phyloP scores from a whole-genome alignment of 2,329 filamentous ascomycete species.

The Cucurbitaria berberidis region DNA sequence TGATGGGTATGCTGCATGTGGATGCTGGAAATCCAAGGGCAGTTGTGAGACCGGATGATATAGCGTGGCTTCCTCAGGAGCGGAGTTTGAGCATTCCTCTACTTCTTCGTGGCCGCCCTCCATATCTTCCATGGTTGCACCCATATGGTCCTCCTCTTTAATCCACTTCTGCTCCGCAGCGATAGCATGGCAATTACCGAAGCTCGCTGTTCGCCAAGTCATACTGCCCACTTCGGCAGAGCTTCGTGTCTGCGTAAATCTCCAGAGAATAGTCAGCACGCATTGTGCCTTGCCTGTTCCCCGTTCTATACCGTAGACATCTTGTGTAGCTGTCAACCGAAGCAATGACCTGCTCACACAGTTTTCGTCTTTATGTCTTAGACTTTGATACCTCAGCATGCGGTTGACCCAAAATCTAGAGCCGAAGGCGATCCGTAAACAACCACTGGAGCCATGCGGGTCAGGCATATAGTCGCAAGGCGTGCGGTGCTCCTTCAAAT shows the following conservation, averaged over 20 bases:
- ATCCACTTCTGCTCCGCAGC: constrained; percentile 18
- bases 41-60: constrained; percentile 20
- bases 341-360: constrained; percentile 41
- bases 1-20: constrained; percentile 10
- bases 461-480: constrained; percentile 27
- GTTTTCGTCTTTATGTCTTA: constrained; percentile 28
- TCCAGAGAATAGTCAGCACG: constrained; percentile 48
- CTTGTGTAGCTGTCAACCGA: constrained; percentile 51
- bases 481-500: constrained; percentile 29
- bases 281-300: constrained; percentile 31
- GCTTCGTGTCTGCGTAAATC: constrained; percentile 41
- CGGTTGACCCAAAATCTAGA: constrained; percentile 53
- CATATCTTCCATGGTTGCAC: constrained; percentile 13
- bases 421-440: constrained; percentile 48
- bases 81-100: constrained; percentile 1
- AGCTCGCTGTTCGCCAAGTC: constrained; percentile 44
- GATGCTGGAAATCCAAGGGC: constrained; percentile 19
- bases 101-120: constrained; percentile 3
- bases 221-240: constrained; percentile 38
- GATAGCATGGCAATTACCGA: constrained; percentile 10
- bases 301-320: constrained; percentile 47
- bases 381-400: constrained; percentile 37
- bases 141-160: constrained; percentile 16
- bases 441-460: constrained; percentile 20
- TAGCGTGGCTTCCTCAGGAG: constrained; percentile 8